These are phyloP conservation scores for Psilocybe azurescens DNA, from an alignment of 768 basidiomycete genomes.

Conservation along the genomic window DNA sequence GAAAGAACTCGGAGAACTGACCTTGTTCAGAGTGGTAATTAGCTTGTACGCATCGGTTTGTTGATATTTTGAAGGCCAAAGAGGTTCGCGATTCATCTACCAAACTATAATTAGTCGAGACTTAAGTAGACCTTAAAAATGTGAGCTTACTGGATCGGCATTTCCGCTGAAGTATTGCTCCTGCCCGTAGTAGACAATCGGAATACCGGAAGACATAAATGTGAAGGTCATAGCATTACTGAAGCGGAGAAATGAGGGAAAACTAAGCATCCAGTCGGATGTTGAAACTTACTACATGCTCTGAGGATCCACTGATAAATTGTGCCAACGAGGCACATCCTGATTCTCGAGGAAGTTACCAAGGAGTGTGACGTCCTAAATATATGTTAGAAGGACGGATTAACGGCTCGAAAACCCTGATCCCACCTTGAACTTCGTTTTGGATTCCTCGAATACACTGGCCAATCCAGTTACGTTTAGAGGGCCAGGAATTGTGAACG, in stretches of 20 bases:
- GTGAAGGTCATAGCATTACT: constrained; percentile 78
- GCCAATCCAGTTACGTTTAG: constrained; percentile 64
- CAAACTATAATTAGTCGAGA: constrained; percentile 1
- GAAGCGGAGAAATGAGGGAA: constrained; percentile 2
- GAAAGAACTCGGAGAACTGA: constrained; percentile 22
- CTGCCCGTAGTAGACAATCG: constrained; percentile 83
- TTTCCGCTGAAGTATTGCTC: constrained; percentile 73
- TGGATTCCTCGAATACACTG: constrained; percentile 55
- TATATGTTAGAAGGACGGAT: not conserved
- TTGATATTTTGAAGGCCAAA: constrained; percentile 73
- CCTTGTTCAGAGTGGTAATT: constrained; percentile 65
- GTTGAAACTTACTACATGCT: constrained; percentile 58
- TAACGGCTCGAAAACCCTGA: constrained; percentile 8
- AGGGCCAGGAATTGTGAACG: constrained; percentile 74
- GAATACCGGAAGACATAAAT: constrained; percentile 85
- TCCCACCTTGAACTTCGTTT: constrained; percentile 53
- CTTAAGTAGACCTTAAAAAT: constrained; percentile 2
- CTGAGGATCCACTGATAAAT: constrained; percentile 73
- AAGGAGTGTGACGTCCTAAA: constrained; percentile 50
- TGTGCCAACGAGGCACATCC: constrained; percentile 77
- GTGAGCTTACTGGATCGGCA: constrained; percentile 62
- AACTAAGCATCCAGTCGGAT: not conserved
- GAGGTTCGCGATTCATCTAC: constrained; percentile 75
- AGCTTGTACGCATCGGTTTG: constrained; percentile 63
- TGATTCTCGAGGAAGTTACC: constrained; percentile 87